Base-by-base conservation (phyloP, 2,329 filamentous ascomycete species). In the Penicillium sp. region DNA sequence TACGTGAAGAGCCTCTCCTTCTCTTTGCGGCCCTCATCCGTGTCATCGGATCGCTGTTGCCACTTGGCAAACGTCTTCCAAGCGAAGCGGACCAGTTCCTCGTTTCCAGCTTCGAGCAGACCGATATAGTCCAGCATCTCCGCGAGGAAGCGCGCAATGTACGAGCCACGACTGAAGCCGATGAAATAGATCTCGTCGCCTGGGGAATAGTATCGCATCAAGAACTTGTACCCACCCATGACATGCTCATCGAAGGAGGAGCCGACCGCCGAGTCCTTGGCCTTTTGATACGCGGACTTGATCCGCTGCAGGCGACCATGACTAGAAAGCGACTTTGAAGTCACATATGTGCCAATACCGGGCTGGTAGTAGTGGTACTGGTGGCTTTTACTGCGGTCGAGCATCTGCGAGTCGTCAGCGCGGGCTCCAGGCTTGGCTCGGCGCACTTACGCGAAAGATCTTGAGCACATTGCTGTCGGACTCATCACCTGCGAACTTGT, bases 111-210 rank as follows among this genome's bases (percentile, higher is more conserved):
- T 11, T 87, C 88, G 13, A 95, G 79, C 0, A 95, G 79, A 1
- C 91, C 91, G 51, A 94, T 86, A 62, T 90, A 87, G 65, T 94
- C 90, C 6, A 94, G 80, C 90, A 93, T 93, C 67, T 94, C 90
- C 0, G 90, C 89, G 0, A 91, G 75, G 65, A 91, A 91, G 2
- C 88, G 83, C 0, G 88, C 88, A 42, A 89, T 88, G 64, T 91
- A 91, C 1, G 87, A 82, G 16, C 88, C 88, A 18, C 88, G 83
- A 42, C 84, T 88, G 73, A 91, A 91, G 0, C 88, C 88, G 56
- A 90, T 90, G 73, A 90, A 84, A 67, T 86, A 90, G 34, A 90
- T 88, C 52, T 80, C 75, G 56, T 81, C 77, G 10, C 78, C 78
- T 0, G 83, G 81, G 43, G 79, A 79, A 68, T 90, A 90, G 69